Percentiles rank a stretch among this genome's conserved stretches.
Evolutionary conservation across 225 moss, liverwort and hornwort species (phyloP).

Genomic region (Pseudisothecium myosuroides): DNA sequence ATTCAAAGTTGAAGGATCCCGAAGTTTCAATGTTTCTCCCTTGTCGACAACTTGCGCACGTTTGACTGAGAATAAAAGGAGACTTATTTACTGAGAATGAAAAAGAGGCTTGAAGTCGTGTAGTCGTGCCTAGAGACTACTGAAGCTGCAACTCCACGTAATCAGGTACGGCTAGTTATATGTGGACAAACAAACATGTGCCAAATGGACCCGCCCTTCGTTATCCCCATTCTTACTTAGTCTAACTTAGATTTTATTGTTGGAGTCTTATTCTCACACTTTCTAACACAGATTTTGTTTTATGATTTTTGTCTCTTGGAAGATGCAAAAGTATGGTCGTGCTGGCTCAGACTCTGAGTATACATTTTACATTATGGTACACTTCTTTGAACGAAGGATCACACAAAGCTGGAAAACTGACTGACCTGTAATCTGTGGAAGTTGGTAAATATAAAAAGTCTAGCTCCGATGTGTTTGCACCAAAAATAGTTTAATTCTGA

Average conservation of each 20-base stretch:
- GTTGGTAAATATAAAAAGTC: not conserved
- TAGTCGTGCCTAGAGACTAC: not conserved
- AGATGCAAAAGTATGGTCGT: not conserved
- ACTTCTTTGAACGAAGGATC: not conserved
- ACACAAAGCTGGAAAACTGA: not conserved
- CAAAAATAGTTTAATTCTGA: not conserved
- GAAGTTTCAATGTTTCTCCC: not conserved
- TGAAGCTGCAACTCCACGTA: not conserved
- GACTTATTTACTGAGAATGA: not conserved
- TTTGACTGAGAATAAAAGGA: not conserved
- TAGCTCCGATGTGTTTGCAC: not conserved
- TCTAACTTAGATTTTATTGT: not conserved
- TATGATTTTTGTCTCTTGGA: not conserved
- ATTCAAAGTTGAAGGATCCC: not conserved
- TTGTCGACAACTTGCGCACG: not conserved
- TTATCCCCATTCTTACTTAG: not conserved
- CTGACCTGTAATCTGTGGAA: not conserved
- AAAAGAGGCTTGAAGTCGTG: not conserved
- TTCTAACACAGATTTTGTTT: not conserved
- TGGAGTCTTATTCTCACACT: not conserved
- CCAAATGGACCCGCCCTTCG: not conserved
- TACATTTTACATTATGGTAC: not conserved
- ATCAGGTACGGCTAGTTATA: not conserved
- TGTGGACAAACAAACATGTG: not conserved
- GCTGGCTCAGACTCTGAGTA: not conserved